phyloP scores from a whole-genome alignment of 2,329 filamentous ascomycete species.

The Colletotrichum truncatum region DNA sequence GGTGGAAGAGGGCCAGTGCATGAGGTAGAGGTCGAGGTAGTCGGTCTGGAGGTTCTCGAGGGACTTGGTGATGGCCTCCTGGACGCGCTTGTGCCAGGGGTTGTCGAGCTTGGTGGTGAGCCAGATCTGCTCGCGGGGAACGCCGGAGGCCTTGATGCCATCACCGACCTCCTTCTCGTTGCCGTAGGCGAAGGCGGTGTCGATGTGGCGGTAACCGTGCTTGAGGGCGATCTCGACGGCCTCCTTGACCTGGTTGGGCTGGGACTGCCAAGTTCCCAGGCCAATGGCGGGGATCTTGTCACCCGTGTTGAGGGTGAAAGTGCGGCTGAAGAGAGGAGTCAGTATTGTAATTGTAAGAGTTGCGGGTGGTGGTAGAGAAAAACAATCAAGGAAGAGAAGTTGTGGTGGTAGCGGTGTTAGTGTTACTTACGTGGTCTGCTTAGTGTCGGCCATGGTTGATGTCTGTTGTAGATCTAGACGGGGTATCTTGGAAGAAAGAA shows the following conservation, averaged over 20 bases:
- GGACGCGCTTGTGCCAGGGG: slow-evolving; percentile 77
- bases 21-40: slow-evolving; percentile 77
- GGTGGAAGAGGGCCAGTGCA: slow-evolving; percentile 76
- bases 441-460: slow-evolving; percentile 20
- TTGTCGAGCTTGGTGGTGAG: slow-evolving; percentile 87
- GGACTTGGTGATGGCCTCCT: slow-evolving; percentile 67
- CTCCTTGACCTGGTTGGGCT: slow-evolving; percentile 72
- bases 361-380: neutral
- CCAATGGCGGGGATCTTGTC: slow-evolving; percentile 81
- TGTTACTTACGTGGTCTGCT: slow-evolving; percentile 26
- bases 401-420: neutral
- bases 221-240: slow-evolving; percentile 77
- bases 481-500: slow-evolving; percentile 6
- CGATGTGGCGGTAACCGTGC: slow-evolving; percentile 78
- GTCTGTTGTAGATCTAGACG: neutral
- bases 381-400: no score
- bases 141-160: slow-evolving; percentile 70
- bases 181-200: slow-evolving; percentile 80
- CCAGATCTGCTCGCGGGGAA: slow-evolving; percentile 74
- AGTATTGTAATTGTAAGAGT: neutral
- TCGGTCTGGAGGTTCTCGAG: slow-evolving; percentile 69
- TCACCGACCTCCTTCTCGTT: slow-evolving; percentile 77
- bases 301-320: slow-evolving; percentile 78
- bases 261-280: slow-evolving; percentile 82
- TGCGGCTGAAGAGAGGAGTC: slow-evolving; percentile 47